Evolutionary conservation across 2,329 filamentous ascomycete genomes (phyloP).

Genomic region (Epicoccum nigrum): DNA sequence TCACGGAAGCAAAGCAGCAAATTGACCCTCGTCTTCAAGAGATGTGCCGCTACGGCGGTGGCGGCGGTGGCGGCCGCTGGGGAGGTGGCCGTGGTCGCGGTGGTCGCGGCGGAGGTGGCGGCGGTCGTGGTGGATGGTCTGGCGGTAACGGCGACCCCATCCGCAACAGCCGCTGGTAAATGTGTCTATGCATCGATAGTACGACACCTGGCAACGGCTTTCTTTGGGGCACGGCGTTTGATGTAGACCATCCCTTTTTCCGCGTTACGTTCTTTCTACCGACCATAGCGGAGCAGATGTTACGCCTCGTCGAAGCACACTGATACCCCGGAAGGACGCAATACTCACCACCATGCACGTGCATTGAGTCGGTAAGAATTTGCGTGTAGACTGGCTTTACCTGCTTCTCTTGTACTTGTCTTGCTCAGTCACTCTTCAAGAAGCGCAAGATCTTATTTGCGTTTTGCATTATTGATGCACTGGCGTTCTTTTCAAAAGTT

Average conservation of each 20-base stretch:
- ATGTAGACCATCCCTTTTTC: conserved; percentile 32
- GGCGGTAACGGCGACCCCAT: conserved; percentile 49
- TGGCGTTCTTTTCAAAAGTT: conserved; percentile 36
- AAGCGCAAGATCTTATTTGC: conserved; percentile 8
- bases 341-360: conserved; percentile 23
- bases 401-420: conserved; percentile 19
- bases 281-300: conserved; percentile 27
- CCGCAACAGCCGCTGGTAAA: conserved; percentile 51
- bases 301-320: conserved; percentile 30
- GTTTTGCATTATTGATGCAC: conserved; percentile 35
- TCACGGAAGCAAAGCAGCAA: conserved; percentile 96
- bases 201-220: conserved; percentile 11
- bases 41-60: conserved; percentile 92
- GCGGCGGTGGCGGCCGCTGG: conserved; percentile 72
- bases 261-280: conserved; percentile 22
- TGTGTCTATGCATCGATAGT: conserved; percentile 1
- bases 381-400: conserved; percentile 39
- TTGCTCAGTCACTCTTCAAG: conserved; percentile 3
- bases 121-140: conserved; percentile 50
- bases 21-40: conserved; percentile 94
- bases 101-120: conserved; percentile 68
- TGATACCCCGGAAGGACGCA: conserved; percentile 41
- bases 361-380: conserved; percentile 15
- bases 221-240: conserved; percentile 30
- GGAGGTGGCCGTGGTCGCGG: conserved; percentile 73